Conservation (phyloP, 345 rosid genomes). For the Abelmoschus esculentus region DNA sequence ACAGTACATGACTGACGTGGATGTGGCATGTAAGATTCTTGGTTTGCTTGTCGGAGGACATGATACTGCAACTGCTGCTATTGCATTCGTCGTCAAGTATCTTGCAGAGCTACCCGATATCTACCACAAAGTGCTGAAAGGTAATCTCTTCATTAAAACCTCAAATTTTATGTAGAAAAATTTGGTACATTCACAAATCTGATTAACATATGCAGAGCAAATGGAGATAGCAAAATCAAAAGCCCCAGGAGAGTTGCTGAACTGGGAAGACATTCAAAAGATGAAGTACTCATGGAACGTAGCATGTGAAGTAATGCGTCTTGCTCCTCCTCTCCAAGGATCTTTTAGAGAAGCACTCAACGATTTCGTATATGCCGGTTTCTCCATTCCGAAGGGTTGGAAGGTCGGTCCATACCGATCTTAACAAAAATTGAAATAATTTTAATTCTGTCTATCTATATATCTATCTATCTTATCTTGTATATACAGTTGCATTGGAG, state of each 20-base stretch:
- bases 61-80: constrained; percentile 23
- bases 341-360: not conserved
- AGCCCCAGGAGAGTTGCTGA: not conserved
- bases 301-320: not conserved
- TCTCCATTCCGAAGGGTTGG: not conserved
- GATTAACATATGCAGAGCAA: not conserved
- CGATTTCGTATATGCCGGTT: not conserved
- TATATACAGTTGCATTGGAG: not conserved
- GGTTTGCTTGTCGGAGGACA: constrained; percentile 27
- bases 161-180: too few relatives aligned
- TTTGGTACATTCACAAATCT: too few relatives aligned
- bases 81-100: constrained; percentile 22
- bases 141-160: constrained; percentile 3
- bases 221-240: not conserved
- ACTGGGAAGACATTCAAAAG: constrained; percentile 1
- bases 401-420: not conserved
- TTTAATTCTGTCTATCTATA: not conserved
- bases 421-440: not conserved
- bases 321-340: not conserved
- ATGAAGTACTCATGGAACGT: not conserved
- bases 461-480: too few relatives aligned
- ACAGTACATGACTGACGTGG: constrained; percentile 23
- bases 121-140: constrained; percentile 16
- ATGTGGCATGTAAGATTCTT: constrained; percentile 21
- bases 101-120: constrained; percentile 25